Base-by-base conservation (phyloP, 2,329 filamentous ascomycete genomes). In the Gyromitra esculenta region DNA sequence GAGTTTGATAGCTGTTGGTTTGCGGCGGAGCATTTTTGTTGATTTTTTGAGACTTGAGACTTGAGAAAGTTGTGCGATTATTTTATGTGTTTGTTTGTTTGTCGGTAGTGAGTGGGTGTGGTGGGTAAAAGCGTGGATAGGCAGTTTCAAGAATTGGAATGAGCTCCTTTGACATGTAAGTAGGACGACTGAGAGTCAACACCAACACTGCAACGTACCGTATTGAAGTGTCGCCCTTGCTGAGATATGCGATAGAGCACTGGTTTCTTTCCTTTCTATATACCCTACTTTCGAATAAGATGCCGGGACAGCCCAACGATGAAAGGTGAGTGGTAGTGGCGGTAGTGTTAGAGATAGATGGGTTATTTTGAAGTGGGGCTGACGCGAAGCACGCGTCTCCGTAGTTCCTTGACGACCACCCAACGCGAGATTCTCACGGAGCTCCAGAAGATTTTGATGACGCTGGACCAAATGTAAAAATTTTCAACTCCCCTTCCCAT, bases 1-100 rank as follows among this genome's bases (percentile, higher is more conserved):
- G 79, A 93, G 87, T 70, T 87, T 85, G 78, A 93, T 88, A 13
- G 88, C 88, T 60, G 91, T 93, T 9, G 91, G 87, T 15, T 89
- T 87, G 59, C 91, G 88, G 80, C 90, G 89, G 80, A 91, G 89
- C 89, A 91, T 79, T 62, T 41, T 60, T 37, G 11, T 65, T 56
- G 37, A 21, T 25, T 21, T 57, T 66, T 35, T 15, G 41, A 41
- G n/a, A n/a, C n/a, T 54, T 45, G 39, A 8, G 39, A 9, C n/a
- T 50, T 25, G 11, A 8, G 25, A 39, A 8, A 6, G 43, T 48
- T 43, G 18, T 50, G 56, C 21, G n/a, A 9, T 21, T 18, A 13
- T 43, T 60, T 15, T 66, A 48, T 45, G 43, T 15, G 43, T 13
- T 9, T 31, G 25, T 31, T 31, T 31, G 25, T 31, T 5, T 45